phyloP scores from a whole-genome alignment of 345 rosid genomes.

The Eucalyptus pauciflora region DNA sequence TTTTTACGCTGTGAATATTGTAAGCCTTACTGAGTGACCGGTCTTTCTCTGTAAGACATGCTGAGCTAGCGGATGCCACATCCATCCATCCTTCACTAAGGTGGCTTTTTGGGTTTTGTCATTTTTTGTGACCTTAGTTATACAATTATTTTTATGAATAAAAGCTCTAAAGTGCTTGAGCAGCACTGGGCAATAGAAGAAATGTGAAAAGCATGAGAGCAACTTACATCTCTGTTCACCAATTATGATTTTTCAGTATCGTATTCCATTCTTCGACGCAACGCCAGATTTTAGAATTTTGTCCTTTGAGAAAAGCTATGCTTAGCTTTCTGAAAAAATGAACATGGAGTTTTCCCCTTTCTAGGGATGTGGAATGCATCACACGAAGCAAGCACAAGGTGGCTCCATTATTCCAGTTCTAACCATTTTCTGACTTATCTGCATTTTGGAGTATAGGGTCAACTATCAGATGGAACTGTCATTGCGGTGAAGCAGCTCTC shows the following conservation, averaged over 20 bases:
- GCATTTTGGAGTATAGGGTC: slow-evolving; percentile 33
- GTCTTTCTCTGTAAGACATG: not conserved
- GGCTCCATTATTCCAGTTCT: not conserved
- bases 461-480: slow-evolving; percentile 50
- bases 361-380: not conserved
- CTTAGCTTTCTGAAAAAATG: not conserved
- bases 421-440: not conserved
- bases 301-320: not conserved
- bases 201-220: not conserved
- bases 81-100: not conserved
- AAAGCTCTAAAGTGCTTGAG: not conserved
- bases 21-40: not conserved
- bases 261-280: not conserved
- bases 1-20: not conserved
- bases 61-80: not conserved
- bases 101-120: not conserved
- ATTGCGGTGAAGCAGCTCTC: slow-evolving; percentile 73
- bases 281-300: not conserved
- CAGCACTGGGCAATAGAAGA: not conserved
- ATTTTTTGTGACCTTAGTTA: not conserved
- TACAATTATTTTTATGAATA: not conserved
- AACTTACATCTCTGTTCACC: not conserved
- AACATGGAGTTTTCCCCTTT: not conserved
- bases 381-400: not conserved
- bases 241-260: not conserved